A percentile compares a stretch with the other conserved stretches of the same genome.
phyloP scores from a whole-genome alignment of 768 basidiomycete species.

The Naganishia friedmannii region DNA sequence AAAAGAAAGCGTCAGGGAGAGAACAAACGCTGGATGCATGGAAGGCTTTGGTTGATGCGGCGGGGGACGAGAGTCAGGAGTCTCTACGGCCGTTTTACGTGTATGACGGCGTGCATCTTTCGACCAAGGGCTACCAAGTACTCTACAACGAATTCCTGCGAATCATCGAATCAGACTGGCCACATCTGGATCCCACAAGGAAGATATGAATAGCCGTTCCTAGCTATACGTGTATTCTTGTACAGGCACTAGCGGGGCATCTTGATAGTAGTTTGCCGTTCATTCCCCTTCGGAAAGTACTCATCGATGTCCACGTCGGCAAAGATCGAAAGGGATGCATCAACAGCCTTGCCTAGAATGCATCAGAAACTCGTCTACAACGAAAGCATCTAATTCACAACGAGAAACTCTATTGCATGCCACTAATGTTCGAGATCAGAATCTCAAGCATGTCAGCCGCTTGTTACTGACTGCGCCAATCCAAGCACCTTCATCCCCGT shows the following conservation, averaged over 20 bases:
- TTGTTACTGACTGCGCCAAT: conserved; percentile 47
- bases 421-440: conserved; percentile 29
- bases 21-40: too few species aligned
- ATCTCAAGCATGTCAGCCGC: conserved; percentile 43
- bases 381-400: conserved; percentile 22
- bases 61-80: background rate
- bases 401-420: background rate
- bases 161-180: background rate
- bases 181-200: background rate
- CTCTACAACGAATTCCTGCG: background rate
- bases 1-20: too few species aligned
- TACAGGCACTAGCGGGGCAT: too few species aligned
- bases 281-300: too few species aligned
- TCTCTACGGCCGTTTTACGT: background rate
- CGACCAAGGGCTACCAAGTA: background rate
- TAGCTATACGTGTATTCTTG: background rate
- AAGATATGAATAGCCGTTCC: background rate
- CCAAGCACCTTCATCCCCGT: conserved; percentile 42
- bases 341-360: background rate
- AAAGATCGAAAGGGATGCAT: too few species aligned
- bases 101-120: background rate
- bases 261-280: too few species aligned
- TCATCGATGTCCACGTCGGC: too few species aligned
- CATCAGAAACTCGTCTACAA: conserved; percentile 3
- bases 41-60: too few species aligned